phyloP scores from a whole-genome alignment of 768 basidiomycete genomes.

The Crucibulum laeve region DNA sequence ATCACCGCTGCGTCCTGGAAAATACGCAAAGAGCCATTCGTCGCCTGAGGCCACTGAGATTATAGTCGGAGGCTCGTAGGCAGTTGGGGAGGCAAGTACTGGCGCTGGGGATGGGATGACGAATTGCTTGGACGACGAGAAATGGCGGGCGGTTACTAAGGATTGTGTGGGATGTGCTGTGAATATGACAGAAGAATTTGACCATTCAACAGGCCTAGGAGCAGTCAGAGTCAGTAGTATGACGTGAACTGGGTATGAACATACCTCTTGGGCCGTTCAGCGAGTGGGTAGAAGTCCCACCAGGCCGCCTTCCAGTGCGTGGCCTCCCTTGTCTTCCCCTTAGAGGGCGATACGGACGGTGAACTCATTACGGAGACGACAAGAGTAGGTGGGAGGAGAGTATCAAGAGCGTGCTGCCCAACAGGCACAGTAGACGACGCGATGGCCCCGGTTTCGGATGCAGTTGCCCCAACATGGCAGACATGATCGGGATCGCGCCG shows the following conservation, averaged over 20 bases:
- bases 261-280: constrained; percentile 54
- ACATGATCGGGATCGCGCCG: too few species aligned
- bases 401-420: too few species aligned
- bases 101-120: constrained; percentile 48
- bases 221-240: constrained; percentile 3
- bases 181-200: constrained; percentile 63
- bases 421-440: too few species aligned
- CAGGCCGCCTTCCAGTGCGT: constrained; percentile 59
- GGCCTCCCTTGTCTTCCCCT: constrained; percentile 51
- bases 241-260: constrained; percentile 8
- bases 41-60: constrained; percentile 58
- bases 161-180: constrained; percentile 63
- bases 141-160: constrained; percentile 55
- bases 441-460: too few species aligned
- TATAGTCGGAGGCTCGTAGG: constrained; percentile 58
- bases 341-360: constrained; percentile 35
- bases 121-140: constrained; percentile 69
- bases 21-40: constrained; percentile 72
- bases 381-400: constrained; percentile 4
- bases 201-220: constrained; percentile 68
- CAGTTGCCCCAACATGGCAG: too few species aligned
- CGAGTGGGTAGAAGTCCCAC: constrained; percentile 70
- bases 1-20: constrained; percentile 52
- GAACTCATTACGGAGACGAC: constrained; percentile 17
- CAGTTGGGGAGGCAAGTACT: constrained; percentile 37